Evolutionary conservation across 495 filamentous ascomycete genomes (phyloP).

Genomic region (Cercophora scortea): DNA sequence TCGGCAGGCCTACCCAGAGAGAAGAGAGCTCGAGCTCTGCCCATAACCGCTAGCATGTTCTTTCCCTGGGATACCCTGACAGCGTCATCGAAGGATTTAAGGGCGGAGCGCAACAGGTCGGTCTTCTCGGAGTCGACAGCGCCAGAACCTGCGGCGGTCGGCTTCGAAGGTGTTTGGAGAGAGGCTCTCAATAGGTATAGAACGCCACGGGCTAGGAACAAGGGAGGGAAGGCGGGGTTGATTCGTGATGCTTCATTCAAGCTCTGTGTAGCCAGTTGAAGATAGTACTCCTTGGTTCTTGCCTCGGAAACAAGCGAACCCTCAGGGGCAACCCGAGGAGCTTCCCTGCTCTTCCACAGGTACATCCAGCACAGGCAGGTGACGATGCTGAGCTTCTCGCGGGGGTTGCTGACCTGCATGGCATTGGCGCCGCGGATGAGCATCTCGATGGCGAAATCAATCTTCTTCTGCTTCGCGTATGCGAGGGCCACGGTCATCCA

Average conservation of each 20-base stretch:
- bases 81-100: conserved; percentile 91
- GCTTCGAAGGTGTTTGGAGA: conserved; percentile 65
- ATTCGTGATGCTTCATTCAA: conserved; percentile 92
- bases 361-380: conserved; percentile 88
- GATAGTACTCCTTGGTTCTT: conserved; percentile 85
- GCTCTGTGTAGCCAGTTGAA: conserved; percentile 80
- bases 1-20: conserved; percentile 76
- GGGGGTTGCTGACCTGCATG: conserved; percentile 58
- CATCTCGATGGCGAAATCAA: conserved; percentile 92
- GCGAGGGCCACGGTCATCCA: conserved; percentile 96
- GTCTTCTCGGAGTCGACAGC: conserved; percentile 65
- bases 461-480: conserved; percentile 91
- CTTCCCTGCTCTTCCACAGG: conserved; percentile 82
- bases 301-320: conserved; percentile 54
- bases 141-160: conserved; percentile 32
- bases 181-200: conserved; percentile 82
- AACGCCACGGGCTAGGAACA: conserved; percentile 88
- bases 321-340: conserved; percentile 67
- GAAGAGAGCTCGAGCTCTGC: conserved; percentile 76
- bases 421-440: conserved; percentile 73
- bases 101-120: conserved; percentile 70
- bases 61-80: conserved; percentile 71
- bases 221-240: conserved; percentile 80
- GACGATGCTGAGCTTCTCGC: conserved; percentile 80
- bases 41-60: conserved; percentile 85